Conservation (phyloP, 148 eudicot species). For the Camellia sinensis region DNA sequence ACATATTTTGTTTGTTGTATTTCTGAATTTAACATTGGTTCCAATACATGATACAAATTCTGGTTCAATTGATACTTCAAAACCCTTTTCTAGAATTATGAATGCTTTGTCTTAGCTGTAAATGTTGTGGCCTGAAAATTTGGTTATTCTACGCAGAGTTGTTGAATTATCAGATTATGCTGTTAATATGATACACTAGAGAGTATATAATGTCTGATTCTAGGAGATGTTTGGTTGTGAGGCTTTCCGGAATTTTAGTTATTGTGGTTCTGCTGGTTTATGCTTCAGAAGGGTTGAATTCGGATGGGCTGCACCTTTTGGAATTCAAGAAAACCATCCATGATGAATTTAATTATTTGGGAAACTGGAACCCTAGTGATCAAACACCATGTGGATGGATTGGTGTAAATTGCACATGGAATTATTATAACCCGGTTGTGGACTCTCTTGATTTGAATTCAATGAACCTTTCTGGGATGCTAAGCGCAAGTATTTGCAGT, state of each 20-base stretch:
- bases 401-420: slow-evolving; percentile 67
- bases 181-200: slow-evolving; percentile 25
- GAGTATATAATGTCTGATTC: slow-evolving; percentile 40
- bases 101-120: not conserved
- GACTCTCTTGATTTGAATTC: slow-evolving; percentile 51
- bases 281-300: slow-evolving; percentile 49
- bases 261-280: slow-evolving; percentile 25
- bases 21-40: not conserved
- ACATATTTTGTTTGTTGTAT: not conserved
- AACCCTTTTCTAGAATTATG: not conserved
- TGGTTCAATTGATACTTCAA: not conserved
- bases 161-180: slow-evolving; percentile 7
- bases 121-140: not conserved
- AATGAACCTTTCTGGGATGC: slow-evolving; percentile 67
- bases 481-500: slow-evolving; percentile 67
- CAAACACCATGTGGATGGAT: slow-evolving; percentile 80
- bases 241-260: slow-evolving; percentile 29
- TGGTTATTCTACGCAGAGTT: not conserved
- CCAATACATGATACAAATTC: not conserved
- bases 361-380: slow-evolving; percentile 60
- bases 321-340: slow-evolving; percentile 54
- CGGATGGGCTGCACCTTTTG: slow-evolving; percentile 62
- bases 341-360: slow-evolving; percentile 47
- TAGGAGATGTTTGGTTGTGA: slow-evolving; percentile 27
- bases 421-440: slow-evolving; percentile 37